Evolutionary conservation across 2,329 filamentous ascomycete genomes (phyloP), one percentile per base, ranked within the genome.

Genomic region (Botryotinia calthae): DNA sequence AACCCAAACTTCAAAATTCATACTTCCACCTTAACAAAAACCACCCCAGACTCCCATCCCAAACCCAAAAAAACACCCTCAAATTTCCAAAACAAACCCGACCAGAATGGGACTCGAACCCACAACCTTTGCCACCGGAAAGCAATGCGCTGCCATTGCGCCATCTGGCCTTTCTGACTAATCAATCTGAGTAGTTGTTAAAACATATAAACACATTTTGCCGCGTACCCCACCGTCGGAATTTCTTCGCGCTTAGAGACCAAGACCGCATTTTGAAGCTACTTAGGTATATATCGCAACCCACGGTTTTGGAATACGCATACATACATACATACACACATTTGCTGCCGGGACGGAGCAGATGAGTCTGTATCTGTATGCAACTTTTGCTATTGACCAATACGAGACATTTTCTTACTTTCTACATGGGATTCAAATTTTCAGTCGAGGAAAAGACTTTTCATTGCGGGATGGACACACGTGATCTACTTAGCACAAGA

Each of bases 71-170:
- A 25, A 66, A n/a, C 4, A 6, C 1, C 14, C 8, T 2, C 20
- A 22, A 42, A 31, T 22, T 7, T 18, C 5, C 37, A n/a, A 69
- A 61, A 42, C 34, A 44, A 59, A 42, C 44, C 42, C 76, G 75
- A 77, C 71, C 68, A 69, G 70, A 73, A 74, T 73, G 75, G 74
- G 76, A 77, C 76, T 77, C 76, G 76, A 77, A 77, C 76, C 74
- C 75, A 73, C 76, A 77, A 75, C 77, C 76, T 77, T 77, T 77
- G 75, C 76, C 76, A 72, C 76, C 76, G 76, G 76, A 78, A 78
- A 78, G 76, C 75, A 77, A 78, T 75, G 76, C 76, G 74, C 75
- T 76, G 74, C 75, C 75, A 76, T 76, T 76, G 75, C 74, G 75
- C 75, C 75, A 76, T 72, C 69, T 61, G 68, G 69, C 74, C 75